A percentile compares a stretch with the other conserved stretches of the same genome.
Conservation (phyloP, 2,329 filamentous ascomycete genomes). For the Colletotrichum lindemuthianum region DNA sequence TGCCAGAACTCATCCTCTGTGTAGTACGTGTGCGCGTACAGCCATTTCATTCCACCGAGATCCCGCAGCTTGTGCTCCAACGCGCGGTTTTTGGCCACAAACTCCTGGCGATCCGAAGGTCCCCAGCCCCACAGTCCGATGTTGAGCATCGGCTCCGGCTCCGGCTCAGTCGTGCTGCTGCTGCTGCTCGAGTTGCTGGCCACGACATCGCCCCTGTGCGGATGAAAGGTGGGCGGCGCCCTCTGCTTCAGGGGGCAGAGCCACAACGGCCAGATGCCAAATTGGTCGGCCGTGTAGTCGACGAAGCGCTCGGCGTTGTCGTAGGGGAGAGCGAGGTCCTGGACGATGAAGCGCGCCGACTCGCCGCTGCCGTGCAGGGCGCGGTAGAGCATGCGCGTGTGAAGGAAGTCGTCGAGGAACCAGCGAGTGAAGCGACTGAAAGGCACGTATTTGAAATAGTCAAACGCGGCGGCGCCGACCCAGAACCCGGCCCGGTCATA, state of each 20-base stretch:
- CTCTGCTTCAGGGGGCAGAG: constrained; percentile 65
- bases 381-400: constrained; percentile 79
- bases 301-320: constrained; percentile 61
- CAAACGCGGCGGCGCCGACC: constrained; percentile 73
- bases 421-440: constrained; percentile 74
- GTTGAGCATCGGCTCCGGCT: constrained; percentile 61
- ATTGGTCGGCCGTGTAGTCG: constrained; percentile 61
- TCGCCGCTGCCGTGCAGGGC: constrained; percentile 75
- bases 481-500: constrained; percentile 82
- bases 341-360: constrained; percentile 72
- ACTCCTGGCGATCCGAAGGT: constrained; percentile 64
- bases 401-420: constrained; percentile 77
- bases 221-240: constrained; percentile 64
- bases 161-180: constrained; percentile 14
- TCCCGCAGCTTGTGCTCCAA: constrained; percentile 76
- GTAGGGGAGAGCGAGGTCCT: constrained; percentile 72
- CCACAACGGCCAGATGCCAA: constrained; percentile 70
- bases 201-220: constrained; percentile 54
- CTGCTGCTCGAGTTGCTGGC: constrained; percentile 5
- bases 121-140: constrained; percentile 85
- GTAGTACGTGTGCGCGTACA: constrained; percentile 89
- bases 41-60: constrained; percentile 84
- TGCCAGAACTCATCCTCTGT: constrained; percentile 76
- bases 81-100: constrained; percentile 74
- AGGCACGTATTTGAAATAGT: constrained; percentile 72